Evolutionary conservation across 1,139 yeast species (phyloP).

Genomic region (Scheffersomyces segobiensis): DNA sequence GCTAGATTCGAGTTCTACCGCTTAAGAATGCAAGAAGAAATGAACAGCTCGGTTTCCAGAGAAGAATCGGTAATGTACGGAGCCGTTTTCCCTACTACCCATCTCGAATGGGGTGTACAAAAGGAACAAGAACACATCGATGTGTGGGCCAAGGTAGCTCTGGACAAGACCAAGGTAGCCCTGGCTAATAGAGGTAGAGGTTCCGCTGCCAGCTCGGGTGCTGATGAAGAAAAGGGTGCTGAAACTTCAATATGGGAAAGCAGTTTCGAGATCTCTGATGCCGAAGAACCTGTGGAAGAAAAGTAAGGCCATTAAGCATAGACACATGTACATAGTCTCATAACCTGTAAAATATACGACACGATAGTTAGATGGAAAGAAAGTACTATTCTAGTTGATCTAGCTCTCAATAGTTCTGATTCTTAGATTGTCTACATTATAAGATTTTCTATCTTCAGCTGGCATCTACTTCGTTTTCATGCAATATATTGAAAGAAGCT

Average conservation of each 20-base stretch:
- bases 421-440: not conserved
- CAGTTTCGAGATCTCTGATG: conserved; percentile 7
- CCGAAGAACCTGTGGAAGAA: conserved; percentile 4
- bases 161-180: conserved; percentile 51
- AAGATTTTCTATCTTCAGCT: not conserved
- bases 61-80: conserved; percentile 91
- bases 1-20: conserved; percentile 88
- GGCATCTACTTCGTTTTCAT: not conserved
- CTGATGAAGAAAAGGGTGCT: conserved; percentile 24
- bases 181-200: conserved; percentile 43
- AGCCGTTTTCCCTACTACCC: conserved; percentile 62
- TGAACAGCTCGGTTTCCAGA: conserved; percentile 67
- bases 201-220: conserved; percentile 26
- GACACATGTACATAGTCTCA: not conserved
- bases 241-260: conserved; percentile 5
- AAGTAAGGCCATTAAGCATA: conserved; percentile 1
- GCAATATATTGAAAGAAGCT: not conserved
- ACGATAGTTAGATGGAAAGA: not conserved
- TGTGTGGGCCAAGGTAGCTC: conserved; percentile 75
- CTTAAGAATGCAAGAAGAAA: conserved; percentile 80
- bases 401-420: not conserved
- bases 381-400: not conserved
- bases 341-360: not conserved
- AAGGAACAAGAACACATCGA: conserved; percentile 72
- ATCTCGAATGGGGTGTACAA: conserved; percentile 66